These are phyloP conservation scores for Massariosphaeria phaeospora DNA, from an alignment of 495 filamentous ascomycete species.

Conservation along the genomic window DNA sequence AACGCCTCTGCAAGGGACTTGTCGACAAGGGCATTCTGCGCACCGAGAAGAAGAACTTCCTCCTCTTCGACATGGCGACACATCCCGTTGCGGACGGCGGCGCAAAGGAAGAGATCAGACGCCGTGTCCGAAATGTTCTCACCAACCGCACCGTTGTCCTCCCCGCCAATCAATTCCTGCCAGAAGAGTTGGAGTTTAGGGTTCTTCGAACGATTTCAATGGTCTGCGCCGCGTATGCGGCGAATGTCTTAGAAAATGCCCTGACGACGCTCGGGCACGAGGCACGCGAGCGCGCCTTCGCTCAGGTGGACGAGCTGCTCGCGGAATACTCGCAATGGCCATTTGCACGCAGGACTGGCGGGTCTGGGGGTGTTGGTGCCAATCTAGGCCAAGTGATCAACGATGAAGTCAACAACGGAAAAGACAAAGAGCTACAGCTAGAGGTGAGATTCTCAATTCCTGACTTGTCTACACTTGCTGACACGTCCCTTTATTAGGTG, in stretches of 20 bases:
- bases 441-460: slow-evolving; percentile 67
- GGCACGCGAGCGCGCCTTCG: slow-evolving; percentile 85
- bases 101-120: slow-evolving; percentile 93
- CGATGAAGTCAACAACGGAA: slow-evolving; percentile 77
- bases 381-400: slow-evolving; percentile 84
- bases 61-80: slow-evolving; percentile 99
- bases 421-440: slow-evolving; percentile 90
- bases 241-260: slow-evolving; percentile 98
- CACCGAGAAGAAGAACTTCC: slow-evolving; percentile 98
- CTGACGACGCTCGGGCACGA: slow-evolving; percentile 89
- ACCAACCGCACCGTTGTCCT: slow-evolving; percentile 92
- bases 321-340: slow-evolving; percentile 97
- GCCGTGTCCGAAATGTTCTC: slow-evolving; percentile 84
- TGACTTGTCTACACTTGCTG: too few relatives aligned
- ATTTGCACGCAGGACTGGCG: slow-evolving; percentile 73
- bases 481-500: slow-evolving; percentile 48
- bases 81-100: slow-evolving; percentile 96
- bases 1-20: slow-evolving; percentile 94
- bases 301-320: slow-evolving; percentile 91
- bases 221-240: slow-evolving; percentile 97
- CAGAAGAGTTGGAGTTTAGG: slow-evolving; percentile 88
- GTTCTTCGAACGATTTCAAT: slow-evolving; percentile 87
- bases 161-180: slow-evolving; percentile 74
- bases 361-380: slow-evolving; percentile 76
- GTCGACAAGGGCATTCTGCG: slow-evolving; percentile 98